Percentiles rank a stretch among this genome's conserved stretches.
phyloP scores from a whole-genome alignment of 805 yeast genomes.

The Wickerhamomyces hampshirensis region DNA sequence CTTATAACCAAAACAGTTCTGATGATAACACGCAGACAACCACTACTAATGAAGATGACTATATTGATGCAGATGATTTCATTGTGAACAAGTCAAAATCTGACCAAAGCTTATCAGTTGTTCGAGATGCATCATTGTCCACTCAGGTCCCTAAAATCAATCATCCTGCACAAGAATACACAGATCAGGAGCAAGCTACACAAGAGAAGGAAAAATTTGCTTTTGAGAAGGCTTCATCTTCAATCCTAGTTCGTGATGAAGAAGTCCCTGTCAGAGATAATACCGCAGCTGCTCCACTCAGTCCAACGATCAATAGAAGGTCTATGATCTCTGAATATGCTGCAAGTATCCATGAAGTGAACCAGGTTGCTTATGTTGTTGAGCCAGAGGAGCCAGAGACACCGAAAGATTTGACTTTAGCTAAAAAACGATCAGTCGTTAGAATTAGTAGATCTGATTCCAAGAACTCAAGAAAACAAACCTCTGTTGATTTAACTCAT shows the following conservation, averaged over 20 bases:
- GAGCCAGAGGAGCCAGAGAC: conserved; percentile 7
- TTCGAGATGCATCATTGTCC: neutral
- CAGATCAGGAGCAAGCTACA: neutral
- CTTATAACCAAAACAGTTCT: conserved; percentile 2
- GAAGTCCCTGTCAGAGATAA: too few relatives aligned
- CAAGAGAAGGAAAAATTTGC: conserved; percentile 1
- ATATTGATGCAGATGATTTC: conserved; percentile 20
- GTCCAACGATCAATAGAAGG: conserved; percentile 13
- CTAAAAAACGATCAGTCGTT: conserved; percentile 17
- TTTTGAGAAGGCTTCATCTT: conserved; percentile 5
- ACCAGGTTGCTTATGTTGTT: conserved; percentile 15
- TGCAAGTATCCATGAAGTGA: conserved; percentile 23
- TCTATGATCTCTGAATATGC: conserved; percentile 25
- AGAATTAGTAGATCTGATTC: conserved; percentile 13
- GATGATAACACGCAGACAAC: conserved; percentile 1
- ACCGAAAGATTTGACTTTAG: neutral
- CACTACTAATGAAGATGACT: conserved; percentile 11
- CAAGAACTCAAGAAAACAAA: conserved; percentile 3
- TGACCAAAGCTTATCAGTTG: neutral
- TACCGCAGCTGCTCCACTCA: too few relatives aligned
- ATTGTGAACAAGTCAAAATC: conserved; percentile 9
- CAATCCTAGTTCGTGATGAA: neutral
- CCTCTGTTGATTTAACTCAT: neutral
- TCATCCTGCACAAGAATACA: conserved; percentile 1
- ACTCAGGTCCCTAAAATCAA: neutral